These are phyloP conservation scores for Liquidambar formosana DNA, from an alignment of 164 flowering plant genomes.

Conservation along the genomic window DNA sequence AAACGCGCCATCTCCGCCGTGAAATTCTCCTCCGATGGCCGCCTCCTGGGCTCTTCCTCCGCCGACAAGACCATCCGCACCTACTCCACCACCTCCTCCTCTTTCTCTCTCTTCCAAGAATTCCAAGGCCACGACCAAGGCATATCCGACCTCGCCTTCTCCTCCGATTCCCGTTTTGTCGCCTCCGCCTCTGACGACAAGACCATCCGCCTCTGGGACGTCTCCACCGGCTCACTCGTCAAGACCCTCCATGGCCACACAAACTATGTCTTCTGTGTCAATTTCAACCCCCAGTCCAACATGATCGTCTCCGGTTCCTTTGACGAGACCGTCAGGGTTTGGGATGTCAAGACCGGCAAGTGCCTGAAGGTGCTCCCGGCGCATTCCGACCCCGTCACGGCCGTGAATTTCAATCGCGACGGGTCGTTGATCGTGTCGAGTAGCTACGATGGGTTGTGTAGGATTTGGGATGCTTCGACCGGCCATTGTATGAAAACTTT, in stretches of 20 bases:
- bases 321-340: conserved; percentile 94
- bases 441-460: conserved; percentile 89
- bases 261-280: conserved; percentile 89
- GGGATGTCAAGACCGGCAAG: conserved; percentile 93
- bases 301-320: conserved; percentile 88
- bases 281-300: conserved; percentile 87
- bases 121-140: conserved; percentile 75
- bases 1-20: conserved; percentile 77
- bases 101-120: conserved; percentile 40
- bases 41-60: conserved; percentile 73
- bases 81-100: conserved; percentile 38
- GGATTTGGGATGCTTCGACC: conserved; percentile 93
- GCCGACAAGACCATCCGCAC: conserved; percentile 82
- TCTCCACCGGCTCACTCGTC: conserved; percentile 50
- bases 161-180: conserved; percentile 72
- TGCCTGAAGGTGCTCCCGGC: conserved; percentile 93
- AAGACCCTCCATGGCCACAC: conserved; percentile 88
- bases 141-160: conserved; percentile 88
- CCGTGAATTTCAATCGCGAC: conserved; percentile 72
- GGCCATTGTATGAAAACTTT: conserved; percentile 98
- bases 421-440: conserved; percentile 81
- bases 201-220: conserved; percentile 80
- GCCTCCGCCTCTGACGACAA: conserved; percentile 93
- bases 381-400: conserved; percentile 93
- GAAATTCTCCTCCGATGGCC: conserved; percentile 89